Base-by-base conservation (phyloP, 352 stramenopile species). In the Pythium brassicae region DNA sequence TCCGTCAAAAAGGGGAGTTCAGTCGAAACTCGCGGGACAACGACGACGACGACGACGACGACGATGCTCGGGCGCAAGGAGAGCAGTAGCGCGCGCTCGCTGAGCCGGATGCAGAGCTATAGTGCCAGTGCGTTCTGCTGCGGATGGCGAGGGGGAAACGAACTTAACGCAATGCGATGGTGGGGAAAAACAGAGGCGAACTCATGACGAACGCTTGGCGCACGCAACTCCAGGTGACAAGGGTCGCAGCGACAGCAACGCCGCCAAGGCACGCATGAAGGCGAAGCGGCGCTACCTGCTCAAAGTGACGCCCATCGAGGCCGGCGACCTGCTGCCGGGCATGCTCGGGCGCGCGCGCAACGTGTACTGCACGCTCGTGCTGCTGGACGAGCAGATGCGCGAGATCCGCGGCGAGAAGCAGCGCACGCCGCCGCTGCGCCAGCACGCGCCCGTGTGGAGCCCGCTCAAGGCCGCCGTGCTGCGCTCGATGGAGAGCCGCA, bases 321-420 rank as follows among this genome's bases (percentile, higher is more conserved):
- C 72, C 0, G 76, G 70, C 46, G 82, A 92, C 37, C 57, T 94
- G 57, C 62, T 92, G 27, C 83, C 83, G 1, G 62, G 65, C 23
- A 80, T 88, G 57, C 74, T 73, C 19, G 72, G 72, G 26, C 67
- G 83, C 37, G 59, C 61, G 8, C 83, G 82, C 35, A 92, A 94
- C 43, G 68, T 84, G 9, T 94, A 84, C 71, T 94, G 85, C 52
- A 94, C 85, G 19, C 54, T 94, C 22, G 84, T 94, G 64, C 67
- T 94, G 32, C 56, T 94, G 53, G 84, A 94, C 66, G 81, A 75
- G 29, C 76, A 94, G 50, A 89, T 89, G 70, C 77, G 75, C 11
- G 85, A 94, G 63, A 92, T 94, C 60, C 89, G 89, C 57, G 85
- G 85, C 50, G 85, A 94, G 68, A 94, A 94, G 63, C 82, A 92